These are phyloP conservation scores for Spirogloea muscicola DNA, from an alignment of 139 green algal species.

Conservation along the genomic window DNA sequence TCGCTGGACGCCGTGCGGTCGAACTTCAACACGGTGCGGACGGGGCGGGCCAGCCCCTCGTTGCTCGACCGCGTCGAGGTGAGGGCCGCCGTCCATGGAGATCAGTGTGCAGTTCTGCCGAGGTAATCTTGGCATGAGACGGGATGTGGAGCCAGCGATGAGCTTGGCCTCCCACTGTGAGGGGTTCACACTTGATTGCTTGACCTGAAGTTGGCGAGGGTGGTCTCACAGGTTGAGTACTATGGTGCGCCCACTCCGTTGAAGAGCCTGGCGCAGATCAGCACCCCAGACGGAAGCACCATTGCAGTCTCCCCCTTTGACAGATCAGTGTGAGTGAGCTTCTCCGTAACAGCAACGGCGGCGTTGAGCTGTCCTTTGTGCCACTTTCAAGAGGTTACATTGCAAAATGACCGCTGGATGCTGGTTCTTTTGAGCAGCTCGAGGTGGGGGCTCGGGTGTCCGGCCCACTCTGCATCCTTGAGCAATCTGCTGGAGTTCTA, in stretches of 20 bases:
- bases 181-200: background rate
- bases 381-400: too few species aligned
- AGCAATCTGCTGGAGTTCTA: too few species aligned
- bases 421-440: background rate
- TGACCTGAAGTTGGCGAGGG: background rate
- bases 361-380: too few species aligned
- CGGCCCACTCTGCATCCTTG: too few species aligned
- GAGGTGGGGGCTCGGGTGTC: too few species aligned
- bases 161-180: background rate
- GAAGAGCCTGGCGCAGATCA: slow-evolving; percentile 79
- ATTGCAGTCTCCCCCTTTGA: slow-evolving; percentile 90
- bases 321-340: slow-evolving; percentile 49
- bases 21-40: slow-evolving; percentile 80
- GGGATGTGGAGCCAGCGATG: background rate
- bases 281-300: slow-evolving; percentile 73
- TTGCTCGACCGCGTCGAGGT: slow-evolving; percentile 87
- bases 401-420: background rate
- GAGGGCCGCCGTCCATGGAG: background rate
- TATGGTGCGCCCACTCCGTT: slow-evolving; percentile 79
- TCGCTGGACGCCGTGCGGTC: slow-evolving; percentile 23
- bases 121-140: background rate
- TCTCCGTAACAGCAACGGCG: too few species aligned
- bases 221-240: slow-evolving; percentile 86
- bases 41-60: slow-evolving; percentile 77
- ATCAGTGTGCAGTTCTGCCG: background rate